Base-by-base conservation (phyloP, 306 rosid genomes). In the Quercus variabilis region DNA sequence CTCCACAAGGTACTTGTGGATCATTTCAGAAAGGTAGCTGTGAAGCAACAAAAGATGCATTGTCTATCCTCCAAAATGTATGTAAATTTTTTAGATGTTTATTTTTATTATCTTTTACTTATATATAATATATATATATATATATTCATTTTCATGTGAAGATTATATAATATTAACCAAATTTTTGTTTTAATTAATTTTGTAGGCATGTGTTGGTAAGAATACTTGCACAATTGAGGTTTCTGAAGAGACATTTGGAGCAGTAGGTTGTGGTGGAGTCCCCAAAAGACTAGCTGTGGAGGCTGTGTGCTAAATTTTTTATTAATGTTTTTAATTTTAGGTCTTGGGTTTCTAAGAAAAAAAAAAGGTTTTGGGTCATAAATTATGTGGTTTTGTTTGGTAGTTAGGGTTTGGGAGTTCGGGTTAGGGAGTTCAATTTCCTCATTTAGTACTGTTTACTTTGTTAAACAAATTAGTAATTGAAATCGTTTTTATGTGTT, bases 241-340 rank as follows among this genome's bases (percentile, higher is more conserved):
- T 74, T 90, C 89, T 0, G 76, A 82, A 10, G 59, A 41, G 11
- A 91, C 76, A 19, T 84, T 89, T 70, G 90, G 91, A 1, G 5
- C 84, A 2, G 69, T 88, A 1, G 31, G 25, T 5, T 91, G 91
- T 56, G 89, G 82, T 17, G 76, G 69, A 30, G 46, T 69, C 17
- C 35, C 55, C 1, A 87, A 80, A 76, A 78, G 88, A 33, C 85
- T 91, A 5, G 95, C 90, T 0, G 88, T 87, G 26, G 91, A 89
- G 65, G 89, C 83, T 1, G 51, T 85, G 19, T 89, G 93, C 62
- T 49, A 49, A 13, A 49, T 11, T 46, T 11, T 3, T 49, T 3
- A 49, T 49, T 49, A 2, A 49, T 12, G 54, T 49, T 49, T 49
- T 49, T 49, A 49, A 1, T 49, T 49, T 49, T 49, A 49, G 54